Percentiles rank a stretch among this genome's conserved stretches.
Conservation (phyloP, 2,329 filamentous ascomycete genomes). For the Blastomyces silverae region DNA sequence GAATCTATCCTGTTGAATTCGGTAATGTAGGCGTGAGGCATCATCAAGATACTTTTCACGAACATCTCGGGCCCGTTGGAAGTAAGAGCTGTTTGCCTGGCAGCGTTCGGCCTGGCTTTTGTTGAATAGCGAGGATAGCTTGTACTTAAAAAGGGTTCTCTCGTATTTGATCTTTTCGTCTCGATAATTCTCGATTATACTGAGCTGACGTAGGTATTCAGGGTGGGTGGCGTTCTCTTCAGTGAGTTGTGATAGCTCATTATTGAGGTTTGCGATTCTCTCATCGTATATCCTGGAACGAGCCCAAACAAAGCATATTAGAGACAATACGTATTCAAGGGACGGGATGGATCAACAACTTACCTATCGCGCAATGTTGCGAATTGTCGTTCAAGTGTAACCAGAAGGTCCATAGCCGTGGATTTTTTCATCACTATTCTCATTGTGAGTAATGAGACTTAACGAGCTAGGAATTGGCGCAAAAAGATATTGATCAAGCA, state of each 20-base stretch:
- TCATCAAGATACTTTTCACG: constrained; percentile 72
- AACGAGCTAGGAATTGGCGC: constrained; percentile 21
- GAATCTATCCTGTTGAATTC: constrained; percentile 82
- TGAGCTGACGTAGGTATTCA: constrained; percentile 83
- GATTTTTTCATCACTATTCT: constrained; percentile 66
- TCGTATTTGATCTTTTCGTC: constrained; percentile 74
- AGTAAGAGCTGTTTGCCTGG: constrained; percentile 84
- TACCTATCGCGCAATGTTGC: constrained; percentile 65
- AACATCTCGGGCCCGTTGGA: constrained; percentile 75
- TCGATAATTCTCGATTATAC: constrained; percentile 73
- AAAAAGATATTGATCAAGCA: neutral
- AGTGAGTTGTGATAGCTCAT: constrained; percentile 55
- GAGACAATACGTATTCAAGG: neutral
- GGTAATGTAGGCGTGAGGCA: constrained; percentile 84
- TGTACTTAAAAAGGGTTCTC: constrained; percentile 65
- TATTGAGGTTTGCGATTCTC: constrained; percentile 71
- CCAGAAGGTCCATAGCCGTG: constrained; percentile 70
- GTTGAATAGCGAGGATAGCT: constrained; percentile 63
- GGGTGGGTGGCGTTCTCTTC: constrained; percentile 65
- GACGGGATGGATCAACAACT: constrained; percentile 21
- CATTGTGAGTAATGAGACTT: constrained; percentile 26
- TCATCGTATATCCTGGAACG: constrained; percentile 72
- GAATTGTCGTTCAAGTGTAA: constrained; percentile 81
- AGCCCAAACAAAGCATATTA: constrained; percentile 23
- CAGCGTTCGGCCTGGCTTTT: constrained; percentile 74